phyloP scores from a whole-genome alignment of 2,329 filamentous ascomycete genomes.

The Curvularia sp. region DNA sequence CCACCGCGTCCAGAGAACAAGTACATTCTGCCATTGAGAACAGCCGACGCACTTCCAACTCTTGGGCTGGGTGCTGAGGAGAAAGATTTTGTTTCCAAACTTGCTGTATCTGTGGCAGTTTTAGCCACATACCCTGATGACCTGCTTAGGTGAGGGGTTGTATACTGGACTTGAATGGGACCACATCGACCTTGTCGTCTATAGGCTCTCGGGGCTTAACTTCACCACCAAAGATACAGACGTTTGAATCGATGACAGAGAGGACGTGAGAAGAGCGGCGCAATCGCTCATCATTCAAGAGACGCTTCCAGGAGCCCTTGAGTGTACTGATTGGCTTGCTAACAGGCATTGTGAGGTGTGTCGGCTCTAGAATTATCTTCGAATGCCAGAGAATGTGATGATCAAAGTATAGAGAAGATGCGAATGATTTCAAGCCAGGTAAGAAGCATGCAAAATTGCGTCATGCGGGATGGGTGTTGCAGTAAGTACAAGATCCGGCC shows the following conservation, averaged over 20 bases:
- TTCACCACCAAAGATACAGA: slow-evolving; percentile 81
- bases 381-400: background rate
- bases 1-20: slow-evolving; percentile 82
- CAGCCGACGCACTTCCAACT: slow-evolving; percentile 74
- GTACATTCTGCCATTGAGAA: slow-evolving; percentile 75
- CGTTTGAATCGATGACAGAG: slow-evolving; percentile 64
- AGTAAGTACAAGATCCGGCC: slow-evolving; percentile 7
- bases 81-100: slow-evolving; percentile 34
- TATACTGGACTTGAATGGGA: slow-evolving; percentile 58
- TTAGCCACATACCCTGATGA: slow-evolving; percentile 34
- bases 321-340: slow-evolving; percentile 34
- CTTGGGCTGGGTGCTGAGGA: slow-evolving; percentile 67
- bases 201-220: slow-evolving; percentile 69
- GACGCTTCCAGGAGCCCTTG: slow-evolving; percentile 49
- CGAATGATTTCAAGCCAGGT: background rate
- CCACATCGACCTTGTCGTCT: slow-evolving; percentile 74
- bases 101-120: slow-evolving; percentile 54
- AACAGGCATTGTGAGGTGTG: slow-evolving; percentile 33
- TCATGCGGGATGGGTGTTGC: slow-evolving; percentile 7
- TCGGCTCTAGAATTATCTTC: background rate
- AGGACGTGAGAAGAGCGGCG: slow-evolving; percentile 78
- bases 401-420: background rate
- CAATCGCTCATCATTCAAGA: slow-evolving; percentile 54
- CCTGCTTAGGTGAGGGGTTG: slow-evolving; percentile 11
- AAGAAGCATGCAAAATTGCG: slow-evolving; percentile 5